These are phyloP conservation scores for Camelina neglecta DNA, from an alignment of 345 rosid genomes.

Conservation along the genomic window DNA sequence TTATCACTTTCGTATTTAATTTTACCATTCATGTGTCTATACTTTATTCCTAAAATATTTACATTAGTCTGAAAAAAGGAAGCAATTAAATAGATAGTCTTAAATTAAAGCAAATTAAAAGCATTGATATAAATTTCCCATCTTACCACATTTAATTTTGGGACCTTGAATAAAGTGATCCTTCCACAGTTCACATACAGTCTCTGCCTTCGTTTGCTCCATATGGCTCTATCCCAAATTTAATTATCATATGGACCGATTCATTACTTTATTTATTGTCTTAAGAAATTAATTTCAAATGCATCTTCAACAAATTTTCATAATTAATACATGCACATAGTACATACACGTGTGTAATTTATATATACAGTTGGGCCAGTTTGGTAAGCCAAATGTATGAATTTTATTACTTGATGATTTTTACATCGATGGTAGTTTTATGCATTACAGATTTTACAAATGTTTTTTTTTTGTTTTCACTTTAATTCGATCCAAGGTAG, in stretches of 20 bases:
- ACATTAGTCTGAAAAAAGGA: slow-evolving; percentile 2
- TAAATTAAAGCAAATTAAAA: slow-evolving; percentile 16
- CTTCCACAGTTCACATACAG: slow-evolving; percentile 30
- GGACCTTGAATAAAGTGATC: slow-evolving; percentile 47
- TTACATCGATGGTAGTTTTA: slow-evolving; percentile 24
- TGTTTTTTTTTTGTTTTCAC: not conserved
- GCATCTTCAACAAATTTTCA: slow-evolving; percentile 31
- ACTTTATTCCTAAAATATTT: slow-evolving; percentile 20
- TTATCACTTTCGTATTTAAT: slow-evolving; percentile 32
- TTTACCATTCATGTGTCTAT: slow-evolving; percentile 32
- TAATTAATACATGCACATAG: slow-evolving; percentile 31
- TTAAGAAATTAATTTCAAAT: slow-evolving; percentile 33
- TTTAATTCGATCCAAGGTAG: not conserved
- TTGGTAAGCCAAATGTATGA: not conserved
- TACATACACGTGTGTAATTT: slow-evolving; percentile 32
- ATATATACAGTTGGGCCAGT: slow-evolving; percentile 8
- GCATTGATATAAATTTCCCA: slow-evolving; percentile 41
- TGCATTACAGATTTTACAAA: slow-evolving; percentile 3
- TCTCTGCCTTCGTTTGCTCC: slow-evolving; percentile 38
- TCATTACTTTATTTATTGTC: slow-evolving; percentile 43
- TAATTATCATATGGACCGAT: slow-evolving; percentile 47
- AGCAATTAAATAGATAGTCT: slow-evolving; percentile 26
- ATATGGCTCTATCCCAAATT: slow-evolving; percentile 32
- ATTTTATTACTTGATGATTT: slow-evolving; percentile 15
- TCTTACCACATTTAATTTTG: slow-evolving; percentile 45